These are phyloP conservation scores for Talaromyces piceae DNA, from an alignment of 2,329 filamentous ascomycete species.

Conservation along the genomic window DNA sequence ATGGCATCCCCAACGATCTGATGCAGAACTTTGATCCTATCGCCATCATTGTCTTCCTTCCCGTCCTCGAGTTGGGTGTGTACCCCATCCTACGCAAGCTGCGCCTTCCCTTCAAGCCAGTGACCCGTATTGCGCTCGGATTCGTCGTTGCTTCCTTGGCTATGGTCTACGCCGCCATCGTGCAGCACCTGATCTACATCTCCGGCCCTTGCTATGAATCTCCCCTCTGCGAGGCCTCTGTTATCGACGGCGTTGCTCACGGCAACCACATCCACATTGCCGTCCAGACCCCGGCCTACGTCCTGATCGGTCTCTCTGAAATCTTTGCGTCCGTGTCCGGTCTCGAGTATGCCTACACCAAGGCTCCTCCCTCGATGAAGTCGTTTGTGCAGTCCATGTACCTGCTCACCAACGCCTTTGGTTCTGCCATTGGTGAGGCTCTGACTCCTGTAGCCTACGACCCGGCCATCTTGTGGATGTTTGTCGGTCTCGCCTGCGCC, in stretches of 20 bases:
- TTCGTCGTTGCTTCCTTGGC: conserved; percentile 59
- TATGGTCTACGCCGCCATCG: conserved; percentile 53
- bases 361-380: conserved; percentile 63
- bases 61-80: conserved; percentile 59
- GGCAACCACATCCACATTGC: conserved; percentile 40
- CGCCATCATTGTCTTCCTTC: conserved; percentile 67
- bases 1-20: conserved; percentile 70
- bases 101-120: conserved; percentile 62
- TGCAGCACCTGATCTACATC: conserved; percentile 51
- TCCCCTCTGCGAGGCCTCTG: conserved; percentile 27
- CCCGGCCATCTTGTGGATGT: conserved; percentile 61
- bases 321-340: conserved; percentile 59
- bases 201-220: conserved; percentile 45
- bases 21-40: conserved; percentile 71
- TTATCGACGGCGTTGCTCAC: conserved; percentile 23
- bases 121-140: conserved; percentile 66
- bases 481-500: conserved; percentile 48
- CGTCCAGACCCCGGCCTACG: conserved; percentile 39
- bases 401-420: conserved; percentile 52
- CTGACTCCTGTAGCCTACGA: conserved; percentile 55
- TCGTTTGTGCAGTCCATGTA: conserved; percentile 50
- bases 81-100: conserved; percentile 61
- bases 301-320: conserved; percentile 46
- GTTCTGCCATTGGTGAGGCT: conserved; percentile 52
- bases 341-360: conserved; percentile 67